phyloP scores from a whole-genome alignment of 1,139 yeast genomes.

The Debaryomycetaceae sp. region DNA sequence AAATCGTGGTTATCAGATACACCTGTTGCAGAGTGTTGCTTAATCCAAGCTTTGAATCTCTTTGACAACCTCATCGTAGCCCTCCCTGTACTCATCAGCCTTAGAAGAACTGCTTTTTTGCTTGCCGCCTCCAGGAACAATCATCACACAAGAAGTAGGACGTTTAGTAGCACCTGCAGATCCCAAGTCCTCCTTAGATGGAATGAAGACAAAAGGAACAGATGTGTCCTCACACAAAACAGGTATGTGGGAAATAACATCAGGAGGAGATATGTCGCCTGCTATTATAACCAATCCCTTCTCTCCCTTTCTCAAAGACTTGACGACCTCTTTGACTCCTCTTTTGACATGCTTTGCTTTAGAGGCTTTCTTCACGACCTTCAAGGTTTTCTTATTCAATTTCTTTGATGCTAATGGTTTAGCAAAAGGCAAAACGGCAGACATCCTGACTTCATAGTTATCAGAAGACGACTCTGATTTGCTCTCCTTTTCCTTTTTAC shows the following conservation, averaged over 20 bases:
- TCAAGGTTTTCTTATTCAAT: conserved; percentile 89
- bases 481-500: conserved; percentile 46
- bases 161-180: conserved; percentile 99
- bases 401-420: conserved; percentile 95
- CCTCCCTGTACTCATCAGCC: conserved; percentile 86
- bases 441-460: conserved; percentile 86
- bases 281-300: conserved; percentile 96
- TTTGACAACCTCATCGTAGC: conserved; percentile 90
- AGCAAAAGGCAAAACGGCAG: conserved; percentile 91
- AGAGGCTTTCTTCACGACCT: conserved; percentile 95
- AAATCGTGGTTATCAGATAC: too few species aligned
- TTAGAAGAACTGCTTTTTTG: conserved; percentile 75
- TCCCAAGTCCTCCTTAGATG: conserved; percentile 97
- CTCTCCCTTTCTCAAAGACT: conserved; percentile 96
- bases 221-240: conserved; percentile 92
- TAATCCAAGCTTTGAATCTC: conserved; percentile 48
- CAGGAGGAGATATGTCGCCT: conserved; percentile 97
- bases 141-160: conserved; percentile 97
- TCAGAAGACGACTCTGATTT: conserved; percentile 56
- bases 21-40: not conserved
- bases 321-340: conserved; percentile 98
- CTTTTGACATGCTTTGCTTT: conserved; percentile 97
- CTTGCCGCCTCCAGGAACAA: conserved; percentile 95
- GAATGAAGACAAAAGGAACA: conserved; percentile 89
- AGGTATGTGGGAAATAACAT: conserved; percentile 95